Conservation (phyloP, 306 rosid genomes). For the Urtica urens region DNA sequence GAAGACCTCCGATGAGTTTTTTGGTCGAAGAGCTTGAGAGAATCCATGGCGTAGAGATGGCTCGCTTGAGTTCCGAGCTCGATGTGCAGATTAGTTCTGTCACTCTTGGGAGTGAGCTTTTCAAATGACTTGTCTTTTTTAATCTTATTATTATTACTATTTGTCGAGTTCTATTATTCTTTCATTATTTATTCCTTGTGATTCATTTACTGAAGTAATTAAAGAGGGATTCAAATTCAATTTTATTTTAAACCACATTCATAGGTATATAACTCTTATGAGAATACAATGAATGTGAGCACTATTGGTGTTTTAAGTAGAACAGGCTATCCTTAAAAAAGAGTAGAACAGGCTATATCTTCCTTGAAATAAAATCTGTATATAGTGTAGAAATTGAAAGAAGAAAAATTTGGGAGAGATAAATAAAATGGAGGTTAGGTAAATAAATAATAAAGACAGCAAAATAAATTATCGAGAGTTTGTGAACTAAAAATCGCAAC, state of each 20-base stretch:
- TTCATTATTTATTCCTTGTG: constrained; percentile 7
- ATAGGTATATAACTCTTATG: neutral
- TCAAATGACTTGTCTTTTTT: constrained; percentile 25
- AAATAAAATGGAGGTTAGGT: too few species aligned
- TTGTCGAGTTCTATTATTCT: constrained; percentile 10
- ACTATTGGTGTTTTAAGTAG: too few species aligned
- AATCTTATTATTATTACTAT: too few species aligned
- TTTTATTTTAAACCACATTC: neutral
- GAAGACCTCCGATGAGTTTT: constrained; percentile 42
- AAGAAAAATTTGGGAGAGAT: too few species aligned
- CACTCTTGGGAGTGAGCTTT: constrained; percentile 72
- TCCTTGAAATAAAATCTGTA: too few species aligned
- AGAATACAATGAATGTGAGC: too few species aligned
- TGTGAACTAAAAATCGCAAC: too few species aligned
- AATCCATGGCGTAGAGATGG: constrained; percentile 29
- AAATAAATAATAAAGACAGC: too few species aligned
- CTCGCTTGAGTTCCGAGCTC: constrained; percentile 24
- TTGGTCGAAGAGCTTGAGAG: constrained; percentile 38
- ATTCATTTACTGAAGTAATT: neutral
- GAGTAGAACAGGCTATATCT: too few species aligned
- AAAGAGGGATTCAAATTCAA: neutral
- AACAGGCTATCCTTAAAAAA: too few species aligned
- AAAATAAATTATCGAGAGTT: too few species aligned
- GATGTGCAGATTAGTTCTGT: constrained; percentile 43
- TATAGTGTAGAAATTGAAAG: too few species aligned